Conservation (phyloP, 257 asterid genomes). For the Eustoma russellianum region DNA sequence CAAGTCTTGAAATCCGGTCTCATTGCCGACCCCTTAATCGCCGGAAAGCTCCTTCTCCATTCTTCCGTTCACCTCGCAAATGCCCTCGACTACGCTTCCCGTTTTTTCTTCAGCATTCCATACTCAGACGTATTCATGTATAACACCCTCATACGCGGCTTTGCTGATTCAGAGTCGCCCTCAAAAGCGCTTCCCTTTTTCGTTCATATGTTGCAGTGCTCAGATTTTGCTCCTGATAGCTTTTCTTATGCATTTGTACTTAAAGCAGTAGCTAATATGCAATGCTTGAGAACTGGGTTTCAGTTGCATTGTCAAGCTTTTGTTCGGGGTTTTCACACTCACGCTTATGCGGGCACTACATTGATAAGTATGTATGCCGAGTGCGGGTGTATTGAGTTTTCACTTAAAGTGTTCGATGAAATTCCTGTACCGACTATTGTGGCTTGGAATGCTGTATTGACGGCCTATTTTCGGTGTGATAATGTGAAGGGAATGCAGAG, state of each 20-base stretch:
- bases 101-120: conserved; percentile 33
- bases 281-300: conserved; percentile 42
- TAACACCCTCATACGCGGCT: conserved; percentile 81
- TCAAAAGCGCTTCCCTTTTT: conserved; percentile 34
- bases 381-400: conserved; percentile 40
- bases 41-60: conserved; percentile 64
- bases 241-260: conserved; percentile 67
- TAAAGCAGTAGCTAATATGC: conserved; percentile 62
- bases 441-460: conserved; percentile 70
- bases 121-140: conserved; percentile 77
- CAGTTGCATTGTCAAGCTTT: conserved; percentile 74
- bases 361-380: conserved; percentile 79
- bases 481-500: conserved; percentile 47
- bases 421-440: conserved; percentile 63
- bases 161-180: conserved; percentile 52
- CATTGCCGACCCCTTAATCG: conserved; percentile 44
- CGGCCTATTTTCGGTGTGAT: conserved; percentile 49
- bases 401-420: conserved; percentile 56
- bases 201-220: conserved; percentile 35
- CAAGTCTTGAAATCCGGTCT: conserved; percentile 41
- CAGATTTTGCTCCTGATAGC: conserved; percentile 41
- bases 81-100: conserved; percentile 48
- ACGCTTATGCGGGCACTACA: conserved; percentile 72
- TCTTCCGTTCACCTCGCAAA: conserved; percentile 47
- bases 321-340: conserved; percentile 46